These are phyloP conservation scores for Penicillium sp. DNA, from an alignment of 2,329 filamentous ascomycete species.

Conservation along the genomic window DNA sequence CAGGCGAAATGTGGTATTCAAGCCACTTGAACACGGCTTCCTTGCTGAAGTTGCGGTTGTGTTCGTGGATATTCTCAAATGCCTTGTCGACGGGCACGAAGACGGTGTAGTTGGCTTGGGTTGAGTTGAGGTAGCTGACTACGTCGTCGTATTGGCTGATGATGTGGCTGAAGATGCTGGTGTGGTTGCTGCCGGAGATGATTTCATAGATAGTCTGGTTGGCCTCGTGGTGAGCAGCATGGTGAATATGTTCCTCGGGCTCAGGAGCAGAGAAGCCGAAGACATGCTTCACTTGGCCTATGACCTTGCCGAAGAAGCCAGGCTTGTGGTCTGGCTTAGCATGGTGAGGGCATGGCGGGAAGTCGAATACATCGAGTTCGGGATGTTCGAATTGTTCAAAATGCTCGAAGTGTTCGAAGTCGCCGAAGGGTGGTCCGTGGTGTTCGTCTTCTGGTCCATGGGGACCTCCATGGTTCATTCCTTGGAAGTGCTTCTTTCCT, in stretches of 20 bases:
- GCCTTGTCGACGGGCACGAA: conserved; percentile 74
- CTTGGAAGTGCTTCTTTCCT: neutral
- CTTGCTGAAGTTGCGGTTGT: conserved; percentile 60
- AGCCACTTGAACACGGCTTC: conserved; percentile 66
- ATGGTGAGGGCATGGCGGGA: neutral
- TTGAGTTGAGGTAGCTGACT: conserved; percentile 68
- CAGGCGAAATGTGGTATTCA: conserved; percentile 68
- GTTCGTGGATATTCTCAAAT: conserved; percentile 62
- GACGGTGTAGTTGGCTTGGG: conserved; percentile 66
- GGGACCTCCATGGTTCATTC: neutral
- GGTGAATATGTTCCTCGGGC: neutral
- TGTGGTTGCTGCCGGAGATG: conserved; percentile 70
- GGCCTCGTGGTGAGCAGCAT: conserved; percentile 36
- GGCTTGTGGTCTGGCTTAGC: neutral
- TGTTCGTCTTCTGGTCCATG: neutral
- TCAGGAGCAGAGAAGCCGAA: neutral
- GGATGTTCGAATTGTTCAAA: neutral
- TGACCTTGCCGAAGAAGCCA: conserved; percentile 8
- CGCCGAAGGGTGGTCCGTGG: too few relatives aligned
- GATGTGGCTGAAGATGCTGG: conserved; percentile 67
- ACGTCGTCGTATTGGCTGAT: conserved; percentile 69
- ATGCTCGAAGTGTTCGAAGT: too few relatives aligned
- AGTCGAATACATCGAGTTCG: neutral
- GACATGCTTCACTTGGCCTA: neutral
- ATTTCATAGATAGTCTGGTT: conserved; percentile 74